phyloP scores from a whole-genome alignment of 768 basidiomycete genomes.

The Crepidotus variabilis region DNA sequence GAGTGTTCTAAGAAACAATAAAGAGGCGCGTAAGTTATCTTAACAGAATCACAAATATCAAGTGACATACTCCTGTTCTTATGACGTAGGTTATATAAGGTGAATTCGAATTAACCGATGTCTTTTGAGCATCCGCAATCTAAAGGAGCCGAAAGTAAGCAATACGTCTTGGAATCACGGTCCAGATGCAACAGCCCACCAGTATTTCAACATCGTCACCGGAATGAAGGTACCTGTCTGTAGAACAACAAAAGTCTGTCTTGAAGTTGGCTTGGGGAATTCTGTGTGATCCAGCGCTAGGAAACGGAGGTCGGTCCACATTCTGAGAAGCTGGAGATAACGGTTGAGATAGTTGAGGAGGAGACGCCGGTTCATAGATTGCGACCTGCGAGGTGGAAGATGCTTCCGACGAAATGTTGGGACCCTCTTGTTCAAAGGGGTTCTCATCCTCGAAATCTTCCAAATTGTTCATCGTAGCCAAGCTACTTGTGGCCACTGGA shows the following conservation, averaged over 20 bases:
- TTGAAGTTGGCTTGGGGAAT: slow-evolving; percentile 54
- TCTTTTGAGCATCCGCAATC: slow-evolving; percentile 97
- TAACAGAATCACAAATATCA: slow-evolving; percentile 1
- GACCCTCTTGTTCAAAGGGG: slow-evolving; percentile 54
- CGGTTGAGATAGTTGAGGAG: slow-evolving; percentile 35
- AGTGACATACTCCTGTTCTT: slow-evolving; percentile 63
- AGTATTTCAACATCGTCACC: slow-evolving; percentile 80
- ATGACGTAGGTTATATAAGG: slow-evolving; percentile 96
- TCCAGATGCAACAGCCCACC: slow-evolving; percentile 43
- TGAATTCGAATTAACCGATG: slow-evolving; percentile 79
- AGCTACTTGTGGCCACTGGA: not conserved
- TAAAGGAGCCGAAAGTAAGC: slow-evolving; percentile 23
- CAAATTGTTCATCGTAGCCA: slow-evolving; percentile 17
- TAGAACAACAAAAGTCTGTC: slow-evolving; percentile 73
- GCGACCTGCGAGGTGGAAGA: slow-evolving; percentile 54
- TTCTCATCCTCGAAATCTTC: slow-evolving; percentile 57
- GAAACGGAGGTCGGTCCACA: slow-evolving; percentile 38
- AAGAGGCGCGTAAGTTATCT: slow-evolving; percentile 9
- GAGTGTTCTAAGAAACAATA: slow-evolving; percentile 60
- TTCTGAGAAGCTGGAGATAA: slow-evolving; percentile 46
- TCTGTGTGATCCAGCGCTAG: slow-evolving; percentile 54
- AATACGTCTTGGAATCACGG: slow-evolving; percentile 6
- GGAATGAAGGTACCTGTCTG: slow-evolving; percentile 75
- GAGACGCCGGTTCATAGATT: slow-evolving; percentile 60
- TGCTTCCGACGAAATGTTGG: slow-evolving; percentile 42